Percentiles rank a stretch among this genome's conserved stretches.
phyloP scores from a whole-genome alignment of 2,329 filamentous ascomycete genomes.

The Fusarium guadeloupense region DNA sequence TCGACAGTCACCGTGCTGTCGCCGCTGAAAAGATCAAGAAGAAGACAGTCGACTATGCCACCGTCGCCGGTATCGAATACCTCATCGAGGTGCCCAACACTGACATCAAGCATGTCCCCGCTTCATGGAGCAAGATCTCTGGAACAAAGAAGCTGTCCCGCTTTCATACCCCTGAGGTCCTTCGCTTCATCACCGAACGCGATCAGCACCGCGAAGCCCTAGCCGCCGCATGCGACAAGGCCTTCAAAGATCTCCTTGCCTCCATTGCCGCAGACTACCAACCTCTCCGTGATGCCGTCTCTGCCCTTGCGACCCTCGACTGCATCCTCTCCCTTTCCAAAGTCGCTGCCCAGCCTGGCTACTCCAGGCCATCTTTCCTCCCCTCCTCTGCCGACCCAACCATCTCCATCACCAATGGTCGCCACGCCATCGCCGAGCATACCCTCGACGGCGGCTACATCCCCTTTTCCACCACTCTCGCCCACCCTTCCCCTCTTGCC shows the following conservation, averaged over 20 bases:
- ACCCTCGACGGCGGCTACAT: conserved; percentile 87
- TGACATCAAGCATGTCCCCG: conserved; percentile 85
- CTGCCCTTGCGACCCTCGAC: conserved; percentile 86
- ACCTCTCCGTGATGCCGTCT: conserved; percentile 85
- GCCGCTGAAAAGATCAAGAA: conserved; percentile 78
- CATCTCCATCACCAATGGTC: conserved; percentile 71
- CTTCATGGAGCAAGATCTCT: conserved; percentile 93
- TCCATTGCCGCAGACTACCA: conserved; percentile 88
- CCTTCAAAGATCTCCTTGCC: conserved; percentile 76
- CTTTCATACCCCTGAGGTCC: conserved; percentile 93
- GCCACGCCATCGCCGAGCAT: conserved; percentile 96
- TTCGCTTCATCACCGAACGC: conserved; percentile 82
- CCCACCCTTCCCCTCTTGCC: conserved; percentile 72
- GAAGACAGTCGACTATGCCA: conserved; percentile 78
- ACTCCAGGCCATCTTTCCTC: conserved; percentile 77
- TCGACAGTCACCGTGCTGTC: conserved; percentile 77
- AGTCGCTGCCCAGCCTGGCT: conserved; percentile 86
- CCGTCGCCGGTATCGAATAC: conserved; percentile 91
- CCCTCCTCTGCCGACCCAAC: conserved; percentile 70
- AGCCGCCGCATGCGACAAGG: conserved; percentile 87
- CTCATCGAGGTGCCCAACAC: conserved; percentile 89
- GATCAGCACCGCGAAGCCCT: conserved; percentile 96
- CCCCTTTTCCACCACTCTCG: conserved; percentile 82
- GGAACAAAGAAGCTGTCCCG: conserved; percentile 92
- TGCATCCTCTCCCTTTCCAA: conserved; percentile 87